Base-by-base conservation (phyloP, 2,329 filamentous ascomycete genomes). In the Phaeomoniella chlamydospora region DNA sequence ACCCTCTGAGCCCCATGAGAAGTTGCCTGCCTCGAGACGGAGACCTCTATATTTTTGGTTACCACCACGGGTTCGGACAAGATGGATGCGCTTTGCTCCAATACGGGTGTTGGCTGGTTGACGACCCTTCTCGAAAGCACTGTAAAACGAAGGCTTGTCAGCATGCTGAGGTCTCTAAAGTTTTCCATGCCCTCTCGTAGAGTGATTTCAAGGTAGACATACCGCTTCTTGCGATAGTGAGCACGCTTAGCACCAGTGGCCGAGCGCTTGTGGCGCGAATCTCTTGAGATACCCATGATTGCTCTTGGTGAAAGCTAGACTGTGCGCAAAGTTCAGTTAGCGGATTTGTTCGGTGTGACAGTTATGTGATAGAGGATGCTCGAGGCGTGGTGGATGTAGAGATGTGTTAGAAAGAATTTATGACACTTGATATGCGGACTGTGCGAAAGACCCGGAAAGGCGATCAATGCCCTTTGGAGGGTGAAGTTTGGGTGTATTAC, bases 31-130 rank as follows among this genome's bases (percentile, higher is more conserved):
- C 65, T 98, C 90, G 71, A 98, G 83, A 70, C 90, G 90, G 53
- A 98, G 87, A 54, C 81, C 90, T 69, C 90, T 88, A 83, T 92
- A 94, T 76, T 98, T 98, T 73, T 83, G 85, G 84, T 98, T 98
- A 56, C 90, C 90, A 67, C 90, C 86, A 64, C 87, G 87, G 59
- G 85, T 93, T 69, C 86, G 87, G 69, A 94, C 85, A 61, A 90
- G 78, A 74, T 94, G 86, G 68, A 94, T 79, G 65, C 86, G 80
- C 82, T 94, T 94, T 64, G 80, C 61, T 58, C 92, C 90, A 68
- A 98, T 96, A 81, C 88, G 84, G 72, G 90, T 98, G 79, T 90
- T 93, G 75, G 90, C 85, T 65, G 88, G 84, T 78, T 98, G 90
- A 67, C 90, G 88, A 68, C 90, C 90, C 70, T 87, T 86, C 80